Evolutionary conservation across 2,329 filamentous ascomycete genomes (phyloP), one percentile per base, ranked within the genome.

Genomic region (Penicillium vulpinum): DNA sequence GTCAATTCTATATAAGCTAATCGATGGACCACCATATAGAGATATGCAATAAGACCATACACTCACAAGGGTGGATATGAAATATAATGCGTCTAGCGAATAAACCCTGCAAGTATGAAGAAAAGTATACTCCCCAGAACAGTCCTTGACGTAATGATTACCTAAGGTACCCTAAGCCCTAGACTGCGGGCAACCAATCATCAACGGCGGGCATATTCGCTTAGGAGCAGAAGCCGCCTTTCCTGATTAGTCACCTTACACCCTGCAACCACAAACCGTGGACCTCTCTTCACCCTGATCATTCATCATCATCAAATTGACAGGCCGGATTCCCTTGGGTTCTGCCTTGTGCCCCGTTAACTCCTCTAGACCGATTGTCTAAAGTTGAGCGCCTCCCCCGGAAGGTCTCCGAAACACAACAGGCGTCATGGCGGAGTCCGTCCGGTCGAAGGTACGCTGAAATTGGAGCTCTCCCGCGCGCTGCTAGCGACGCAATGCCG

Each of bases 391-490:
- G 75, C 77, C 78, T 79, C 73, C 51, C 62, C 68, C 72, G 77
- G 78, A 80, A 80, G 78, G 78, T 77, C 71, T 73, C 72, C 68
- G 68, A 70, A 75, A 70, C 70, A 70, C 70, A 70, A 71, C 73
- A 75, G 78, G 72, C 78, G 77, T 78, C 76, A 81, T 80, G 78
- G 67, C 75, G 69, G 78, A 80, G 40, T 43, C 40, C 76, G 77
- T 81, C 73, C 78, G 78, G 76, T 80, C 77, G 68, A 80, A 80
- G 78, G 79, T 81, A 75, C 68, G 77, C 63, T 65, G 62, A 63
- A 65, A 65, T 41, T 52, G 57, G 55, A 43, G 52, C 43, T 59
- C 52, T 54, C 39, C 47, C 21, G 36, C 43, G 45, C 44, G 35
- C 39, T 49, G 35, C 35, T 24, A 41, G 45, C 41, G 48, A 56